Conservation (phyloP, 2,329 filamentous ascomycete genomes). For the Sporothrix pallida region DNA sequence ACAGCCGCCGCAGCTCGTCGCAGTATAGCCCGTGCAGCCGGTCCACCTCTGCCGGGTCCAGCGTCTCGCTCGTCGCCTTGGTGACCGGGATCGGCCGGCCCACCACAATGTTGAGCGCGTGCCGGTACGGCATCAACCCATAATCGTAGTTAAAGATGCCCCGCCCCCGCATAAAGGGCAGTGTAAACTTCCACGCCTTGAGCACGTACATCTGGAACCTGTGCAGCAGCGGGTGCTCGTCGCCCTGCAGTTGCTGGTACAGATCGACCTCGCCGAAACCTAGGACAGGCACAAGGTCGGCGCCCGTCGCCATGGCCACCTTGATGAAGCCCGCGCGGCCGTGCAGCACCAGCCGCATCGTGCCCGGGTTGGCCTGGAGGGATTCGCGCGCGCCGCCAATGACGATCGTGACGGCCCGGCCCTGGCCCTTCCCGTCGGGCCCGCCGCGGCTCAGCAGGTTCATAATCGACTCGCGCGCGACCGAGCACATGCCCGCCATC, state of each 20-base stretch:
- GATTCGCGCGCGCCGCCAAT: conserved; percentile 91
- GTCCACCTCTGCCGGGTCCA: conserved; percentile 77
- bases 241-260: conserved; percentile 85
- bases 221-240: conserved; percentile 78
- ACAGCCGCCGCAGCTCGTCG: conserved; percentile 72
- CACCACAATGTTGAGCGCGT: conserved; percentile 86
- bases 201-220: conserved; percentile 83
- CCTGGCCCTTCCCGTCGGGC: conserved; percentile 79
- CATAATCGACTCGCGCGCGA: conserved; percentile 89
- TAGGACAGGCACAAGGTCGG: conserved; percentile 89
- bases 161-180: conserved; percentile 86
- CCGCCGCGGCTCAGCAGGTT: conserved; percentile 85
- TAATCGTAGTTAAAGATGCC: conserved; percentile 98
- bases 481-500: conserved; percentile 82
- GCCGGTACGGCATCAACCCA: conserved; percentile 90
- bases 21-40: conserved; percentile 80
- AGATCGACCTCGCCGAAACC: conserved; percentile 95
- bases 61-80: conserved; percentile 58
- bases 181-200: conserved; percentile 85
- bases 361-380: conserved; percentile 81
- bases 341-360: conserved; percentile 77
- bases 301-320: conserved; percentile 87
- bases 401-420: conserved; percentile 95
- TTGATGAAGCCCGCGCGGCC: conserved; percentile 93
- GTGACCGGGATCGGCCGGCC: conserved; percentile 78